These are phyloP conservation scores for Auxenochlorella pyrenoidosa DNA, from an alignment of 139 green algal genomes.

Conservation along the genomic window DNA sequence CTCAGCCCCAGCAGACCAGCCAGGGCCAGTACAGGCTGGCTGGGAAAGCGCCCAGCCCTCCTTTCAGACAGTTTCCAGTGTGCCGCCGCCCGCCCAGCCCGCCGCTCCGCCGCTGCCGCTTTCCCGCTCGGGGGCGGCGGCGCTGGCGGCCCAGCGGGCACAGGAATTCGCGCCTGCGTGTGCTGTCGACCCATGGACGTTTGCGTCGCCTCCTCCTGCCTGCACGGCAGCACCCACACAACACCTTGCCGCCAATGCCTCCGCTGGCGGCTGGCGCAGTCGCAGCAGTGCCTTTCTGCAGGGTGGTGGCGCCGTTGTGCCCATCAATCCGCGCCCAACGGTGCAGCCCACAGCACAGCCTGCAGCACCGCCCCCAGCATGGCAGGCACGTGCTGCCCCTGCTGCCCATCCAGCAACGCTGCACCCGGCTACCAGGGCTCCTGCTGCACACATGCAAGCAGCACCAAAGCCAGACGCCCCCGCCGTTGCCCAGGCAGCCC, in stretches of 20 bases:
- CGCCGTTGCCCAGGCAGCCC: too few relatives aligned
- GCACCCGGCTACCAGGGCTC: neutral
- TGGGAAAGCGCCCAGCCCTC: neutral
- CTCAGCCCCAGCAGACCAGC: neutral
- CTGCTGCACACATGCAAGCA: neutral
- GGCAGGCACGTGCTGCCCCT: neutral
- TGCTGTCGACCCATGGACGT: neutral
- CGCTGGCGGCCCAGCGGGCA: neutral
- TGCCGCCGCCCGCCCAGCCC: neutral
- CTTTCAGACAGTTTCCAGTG: neutral
- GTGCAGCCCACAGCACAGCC: neutral
- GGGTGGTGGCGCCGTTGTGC: neutral
- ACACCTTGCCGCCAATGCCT: neutral
- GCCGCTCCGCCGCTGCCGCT: neutral
- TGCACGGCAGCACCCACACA: neutral
- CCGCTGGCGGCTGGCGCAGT: neutral
- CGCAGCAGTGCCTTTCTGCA: conserved; percentile 1
- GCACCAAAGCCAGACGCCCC: neutral
- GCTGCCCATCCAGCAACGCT: neutral
- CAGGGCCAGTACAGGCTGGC: neutral
- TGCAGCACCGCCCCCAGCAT: neutral
- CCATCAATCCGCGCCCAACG: neutral
- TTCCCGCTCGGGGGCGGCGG: neutral
- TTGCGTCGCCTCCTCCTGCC: neutral
- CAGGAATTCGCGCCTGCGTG: neutral